These are phyloP conservation scores for Pholiota adiposa DNA, from an alignment of 1,284 basidiomycete genomes.

Conservation along the genomic window DNA sequence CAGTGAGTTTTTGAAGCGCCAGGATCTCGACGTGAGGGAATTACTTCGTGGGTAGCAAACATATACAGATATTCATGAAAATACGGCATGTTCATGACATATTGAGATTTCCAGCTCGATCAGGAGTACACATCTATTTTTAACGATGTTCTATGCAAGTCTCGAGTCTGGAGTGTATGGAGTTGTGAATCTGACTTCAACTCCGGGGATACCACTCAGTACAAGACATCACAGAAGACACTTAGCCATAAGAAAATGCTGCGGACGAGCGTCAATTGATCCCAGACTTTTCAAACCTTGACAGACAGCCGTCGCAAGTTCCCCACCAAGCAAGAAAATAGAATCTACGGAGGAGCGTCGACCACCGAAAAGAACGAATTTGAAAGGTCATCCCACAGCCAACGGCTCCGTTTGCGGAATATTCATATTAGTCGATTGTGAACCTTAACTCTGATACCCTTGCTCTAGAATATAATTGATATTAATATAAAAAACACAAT, in stretches of 20 bases:
- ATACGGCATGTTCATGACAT: neutral
- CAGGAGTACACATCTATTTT: neutral
- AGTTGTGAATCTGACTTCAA: neutral
- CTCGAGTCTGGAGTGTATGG: neutral
- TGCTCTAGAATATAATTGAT: neutral
- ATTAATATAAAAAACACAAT: neutral
- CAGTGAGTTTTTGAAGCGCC: neutral
- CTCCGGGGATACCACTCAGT: neutral
- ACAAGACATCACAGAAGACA: neutral
- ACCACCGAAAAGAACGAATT: neutral
- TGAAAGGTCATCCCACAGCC: neutral
- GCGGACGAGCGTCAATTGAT: neutral
- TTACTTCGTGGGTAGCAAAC: neutral
- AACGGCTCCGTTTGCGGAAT: neutral
- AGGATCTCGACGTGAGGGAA: neutral
- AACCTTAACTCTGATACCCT: neutral
- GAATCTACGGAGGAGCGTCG: neutral
- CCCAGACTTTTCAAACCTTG: neutral
- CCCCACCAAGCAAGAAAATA: neutral
- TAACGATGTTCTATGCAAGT: neutral
- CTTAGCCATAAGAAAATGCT: neutral
- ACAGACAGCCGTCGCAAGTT: neutral
- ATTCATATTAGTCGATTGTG: neutral
- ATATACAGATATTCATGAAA: neutral
- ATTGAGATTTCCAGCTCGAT: neutral